These are phyloP conservation scores for Trametes sp. DNA, from an alignment of 1,284 basidiomycete species.

Conservation along the genomic window DNA sequence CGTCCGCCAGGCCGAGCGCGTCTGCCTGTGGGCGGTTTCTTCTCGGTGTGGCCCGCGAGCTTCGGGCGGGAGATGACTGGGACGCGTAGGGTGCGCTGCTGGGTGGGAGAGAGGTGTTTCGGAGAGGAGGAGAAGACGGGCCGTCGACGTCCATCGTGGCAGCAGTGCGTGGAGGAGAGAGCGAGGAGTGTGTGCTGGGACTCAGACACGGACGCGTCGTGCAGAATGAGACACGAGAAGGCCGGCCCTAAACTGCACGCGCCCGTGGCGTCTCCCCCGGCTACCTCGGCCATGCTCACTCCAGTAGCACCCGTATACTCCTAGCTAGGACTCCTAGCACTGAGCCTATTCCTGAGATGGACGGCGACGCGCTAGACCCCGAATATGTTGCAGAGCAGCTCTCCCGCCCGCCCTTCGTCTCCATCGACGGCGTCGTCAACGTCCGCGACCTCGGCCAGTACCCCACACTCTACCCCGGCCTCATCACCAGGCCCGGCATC, in stretches of 20 bases:
- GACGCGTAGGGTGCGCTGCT: conserved; percentile 68
- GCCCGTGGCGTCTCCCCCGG: conserved; percentile 19
- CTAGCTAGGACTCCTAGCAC: background rate
- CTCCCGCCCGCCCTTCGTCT: conserved; percentile 71
- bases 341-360: conserved; percentile 28
- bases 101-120: conserved; percentile 63
- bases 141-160: conserved; percentile 51
- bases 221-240: conserved; percentile 50
- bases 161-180: conserved; percentile 1
- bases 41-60: conserved; percentile 45
- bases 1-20: conserved; percentile 68
- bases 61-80: conserved; percentile 53
- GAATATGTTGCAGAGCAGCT: conserved; percentile 65
- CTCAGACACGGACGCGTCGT: conserved; percentile 34
- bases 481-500: conserved; percentile 61
- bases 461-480: conserved; percentile 53
- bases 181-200: conserved; percentile 35
- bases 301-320: too few relatives aligned
- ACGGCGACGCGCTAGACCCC: conserved; percentile 69
- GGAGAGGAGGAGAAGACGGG: conserved; percentile 50
- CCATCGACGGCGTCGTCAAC: conserved; percentile 74
- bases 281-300: background rate
- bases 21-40: conserved; percentile 59
- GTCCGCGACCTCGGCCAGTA: conserved; percentile 74
- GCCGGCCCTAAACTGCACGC: conserved; percentile 50